Evolutionary conservation across 106 monocot genomes (phyloP).

Genomic region (Gastrodia elata): DNA sequence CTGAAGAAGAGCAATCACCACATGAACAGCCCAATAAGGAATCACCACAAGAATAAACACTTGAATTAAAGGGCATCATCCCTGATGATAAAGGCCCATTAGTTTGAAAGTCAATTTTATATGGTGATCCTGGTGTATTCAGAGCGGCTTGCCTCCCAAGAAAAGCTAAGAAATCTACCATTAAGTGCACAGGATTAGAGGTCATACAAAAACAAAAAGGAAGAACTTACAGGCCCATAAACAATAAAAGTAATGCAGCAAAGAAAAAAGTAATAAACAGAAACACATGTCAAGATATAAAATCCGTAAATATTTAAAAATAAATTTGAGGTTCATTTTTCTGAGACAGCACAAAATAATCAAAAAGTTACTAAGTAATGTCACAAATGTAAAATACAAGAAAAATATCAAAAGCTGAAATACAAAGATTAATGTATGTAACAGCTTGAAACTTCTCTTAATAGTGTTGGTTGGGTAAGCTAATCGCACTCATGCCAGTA

Average conservation of each 20-base stretch:
- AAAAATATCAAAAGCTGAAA: no score
- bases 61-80: slow-evolving; percentile 65
- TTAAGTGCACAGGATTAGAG: slow-evolving; percentile 8
- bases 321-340: no score
- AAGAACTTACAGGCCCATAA: slow-evolving; percentile 2
- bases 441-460: no score
- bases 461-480: no score
- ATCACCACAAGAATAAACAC: slow-evolving; percentile 82
- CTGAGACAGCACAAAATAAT: no score
- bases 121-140: slow-evolving; percentile 69
- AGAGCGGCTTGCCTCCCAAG: slow-evolving; percentile 58
- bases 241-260: background rate
- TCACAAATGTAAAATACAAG: no score
- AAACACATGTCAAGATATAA: background rate
- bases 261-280: background rate
- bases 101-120: slow-evolving; percentile 56
- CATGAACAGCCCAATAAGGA: slow-evolving; percentile 86
- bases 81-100: slow-evolving; percentile 36
- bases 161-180: slow-evolving; percentile 78
- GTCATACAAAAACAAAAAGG: slow-evolving; percentile 1
- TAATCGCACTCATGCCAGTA: no score
- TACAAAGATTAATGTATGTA: no score
- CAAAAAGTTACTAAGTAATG: no score
- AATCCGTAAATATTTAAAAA: background rate
- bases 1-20: slow-evolving; percentile 89